A percentile compares a stretch with the other conserved stretches of the same genome.
These are phyloP conservation scores for sunflower (Helianthus annuus) DNA, from an alignment of 129 eudicot species.

Conservation along the genomic window DNA sequence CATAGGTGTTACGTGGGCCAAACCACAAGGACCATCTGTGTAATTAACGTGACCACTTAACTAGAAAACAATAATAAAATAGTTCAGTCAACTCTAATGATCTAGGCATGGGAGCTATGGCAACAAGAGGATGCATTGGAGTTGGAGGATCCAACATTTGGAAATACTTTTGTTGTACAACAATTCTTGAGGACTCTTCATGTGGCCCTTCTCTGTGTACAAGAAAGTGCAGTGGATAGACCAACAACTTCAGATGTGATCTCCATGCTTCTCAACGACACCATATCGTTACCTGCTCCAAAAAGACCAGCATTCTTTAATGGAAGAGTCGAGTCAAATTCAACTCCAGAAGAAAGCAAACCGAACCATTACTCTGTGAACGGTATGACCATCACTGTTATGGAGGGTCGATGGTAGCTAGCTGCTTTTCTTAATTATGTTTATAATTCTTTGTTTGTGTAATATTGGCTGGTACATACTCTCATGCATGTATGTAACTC, in stretches of 20 bases:
- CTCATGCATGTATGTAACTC: too few species aligned
- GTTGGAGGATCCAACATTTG: slow-evolving; percentile 18
- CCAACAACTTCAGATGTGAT: slow-evolving; percentile 30
- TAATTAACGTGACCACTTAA: too few species aligned
- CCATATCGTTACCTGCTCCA: slow-evolving; percentile 26
- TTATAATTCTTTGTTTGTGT: neutral
- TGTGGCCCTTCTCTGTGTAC: slow-evolving; percentile 31
- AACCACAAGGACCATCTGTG: too few species aligned
- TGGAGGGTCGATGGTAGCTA: slow-evolving; percentile 24
- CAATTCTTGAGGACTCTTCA: slow-evolving; percentile 22
- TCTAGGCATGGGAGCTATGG: slow-evolving; percentile 26
- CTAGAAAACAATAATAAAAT: too few species aligned
- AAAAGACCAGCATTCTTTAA: slow-evolving; percentile 27
- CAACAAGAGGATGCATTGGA: slow-evolving; percentile 20
- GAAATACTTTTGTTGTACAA: slow-evolving; percentile 12
- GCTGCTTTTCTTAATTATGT: neutral
- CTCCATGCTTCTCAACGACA: slow-evolving; percentile 36
- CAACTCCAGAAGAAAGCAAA: slow-evolving; percentile 9
- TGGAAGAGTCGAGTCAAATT: slow-evolving; percentile 14
- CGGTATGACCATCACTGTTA: slow-evolving; percentile 28
- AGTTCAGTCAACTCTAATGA: neutral
- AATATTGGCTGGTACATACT: too few species aligned
- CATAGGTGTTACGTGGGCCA: too few species aligned
- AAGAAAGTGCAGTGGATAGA: slow-evolving; percentile 28
- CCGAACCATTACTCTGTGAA: slow-evolving; percentile 14